phyloP scores from a whole-genome alignment of 108 stramenopile species.

The Conticribra weissflogii region DNA sequence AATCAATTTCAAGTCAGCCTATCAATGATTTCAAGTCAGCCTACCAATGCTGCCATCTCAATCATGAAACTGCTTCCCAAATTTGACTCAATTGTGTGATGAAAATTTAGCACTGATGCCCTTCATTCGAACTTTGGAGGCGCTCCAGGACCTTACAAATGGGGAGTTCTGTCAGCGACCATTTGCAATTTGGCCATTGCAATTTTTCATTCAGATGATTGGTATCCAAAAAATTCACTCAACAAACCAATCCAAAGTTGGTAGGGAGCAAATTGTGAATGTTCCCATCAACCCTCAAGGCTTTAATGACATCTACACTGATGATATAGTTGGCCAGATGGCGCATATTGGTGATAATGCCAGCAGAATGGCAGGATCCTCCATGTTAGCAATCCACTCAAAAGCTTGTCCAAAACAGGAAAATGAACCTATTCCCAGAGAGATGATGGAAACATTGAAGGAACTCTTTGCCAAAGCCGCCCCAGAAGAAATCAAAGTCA shows the following conservation, averaged over 20 bases:
- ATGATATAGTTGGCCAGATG: slow-evolving; percentile 4
- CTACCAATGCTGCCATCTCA: slow-evolving; percentile 9
- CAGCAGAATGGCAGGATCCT: not conserved
- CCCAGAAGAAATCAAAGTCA: slow-evolving; percentile 13
- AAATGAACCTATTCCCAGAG: slow-evolving; percentile 16
- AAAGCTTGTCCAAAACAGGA: not conserved
- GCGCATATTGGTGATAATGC: not conserved
- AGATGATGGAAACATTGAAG: slow-evolving; percentile 7
- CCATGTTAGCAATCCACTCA: slow-evolving; percentile 11
- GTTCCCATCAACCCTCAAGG: slow-evolving; percentile 6
- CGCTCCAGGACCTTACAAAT: slow-evolving; percentile 24
- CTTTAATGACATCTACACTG: slow-evolving; percentile 1
- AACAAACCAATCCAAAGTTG: not conserved
- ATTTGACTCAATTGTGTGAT: slow-evolving; percentile 1
- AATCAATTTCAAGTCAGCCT: no score
- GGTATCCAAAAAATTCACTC: slow-evolving; percentile 7
- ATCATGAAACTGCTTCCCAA: slow-evolving; percentile 3
- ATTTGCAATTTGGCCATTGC: slow-evolving; percentile 15
- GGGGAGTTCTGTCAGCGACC: slow-evolving; percentile 7
- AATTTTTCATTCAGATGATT: slow-evolving; percentile 4
- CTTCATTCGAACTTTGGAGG: slow-evolving; percentile 16
- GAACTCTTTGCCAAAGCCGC: slow-evolving; percentile 2
- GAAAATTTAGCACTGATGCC: not conserved
- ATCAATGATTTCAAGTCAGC: slow-evolving; percentile 31
- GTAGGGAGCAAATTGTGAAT: slow-evolving; percentile 7